Conservation (phyloP, 2,329 filamentous ascomycete species). For the Emericellopsis atlantica region DNA sequence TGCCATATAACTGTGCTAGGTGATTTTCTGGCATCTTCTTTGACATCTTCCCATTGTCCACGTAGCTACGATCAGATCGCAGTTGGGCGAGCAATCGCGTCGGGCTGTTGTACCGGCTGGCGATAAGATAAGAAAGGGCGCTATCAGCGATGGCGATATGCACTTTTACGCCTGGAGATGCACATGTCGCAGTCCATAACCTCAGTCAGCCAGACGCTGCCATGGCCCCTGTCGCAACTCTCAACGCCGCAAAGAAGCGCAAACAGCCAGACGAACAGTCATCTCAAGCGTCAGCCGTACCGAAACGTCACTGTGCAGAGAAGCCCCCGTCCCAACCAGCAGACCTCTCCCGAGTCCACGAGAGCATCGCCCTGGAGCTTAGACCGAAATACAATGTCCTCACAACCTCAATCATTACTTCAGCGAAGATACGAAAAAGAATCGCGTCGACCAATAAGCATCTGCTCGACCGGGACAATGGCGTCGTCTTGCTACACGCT, state of each 20-base stretch:
- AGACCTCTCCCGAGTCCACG: conserved; percentile 22
- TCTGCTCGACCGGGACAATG: conserved; percentile 17
- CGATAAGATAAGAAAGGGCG: conserved; percentile 1
- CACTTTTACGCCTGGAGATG: background rate
- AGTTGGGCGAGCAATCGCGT: too few relatives aligned
- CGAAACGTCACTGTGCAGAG: background rate
- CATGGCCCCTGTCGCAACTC: background rate
- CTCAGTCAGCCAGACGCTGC: background rate
- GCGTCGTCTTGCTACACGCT: conserved; percentile 34
- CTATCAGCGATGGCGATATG: background rate
- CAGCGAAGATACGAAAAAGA: conserved; percentile 45
- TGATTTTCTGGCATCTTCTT: too few relatives aligned
- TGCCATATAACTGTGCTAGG: too few relatives aligned
- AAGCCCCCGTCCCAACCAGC: conserved; percentile 5
- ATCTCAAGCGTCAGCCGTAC: background rate
- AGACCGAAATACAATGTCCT: conserved; percentile 34
- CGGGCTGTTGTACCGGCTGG: background rate
- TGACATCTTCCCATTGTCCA: too few relatives aligned
- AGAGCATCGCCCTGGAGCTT: conserved; percentile 29
- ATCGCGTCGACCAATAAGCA: conserved; percentile 31
- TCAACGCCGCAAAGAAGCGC: background rate
- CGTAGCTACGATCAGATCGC: too few relatives aligned
- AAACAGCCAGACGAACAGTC: background rate
- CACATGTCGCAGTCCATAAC: too few relatives aligned
- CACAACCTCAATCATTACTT: conserved; percentile 42